Percentiles rank a stretch among this genome's conserved stretches.
Evolutionary conservation across 257 asterid genomes (phyloP).

Genomic region (Schizonepeta tenuifolia): DNA sequence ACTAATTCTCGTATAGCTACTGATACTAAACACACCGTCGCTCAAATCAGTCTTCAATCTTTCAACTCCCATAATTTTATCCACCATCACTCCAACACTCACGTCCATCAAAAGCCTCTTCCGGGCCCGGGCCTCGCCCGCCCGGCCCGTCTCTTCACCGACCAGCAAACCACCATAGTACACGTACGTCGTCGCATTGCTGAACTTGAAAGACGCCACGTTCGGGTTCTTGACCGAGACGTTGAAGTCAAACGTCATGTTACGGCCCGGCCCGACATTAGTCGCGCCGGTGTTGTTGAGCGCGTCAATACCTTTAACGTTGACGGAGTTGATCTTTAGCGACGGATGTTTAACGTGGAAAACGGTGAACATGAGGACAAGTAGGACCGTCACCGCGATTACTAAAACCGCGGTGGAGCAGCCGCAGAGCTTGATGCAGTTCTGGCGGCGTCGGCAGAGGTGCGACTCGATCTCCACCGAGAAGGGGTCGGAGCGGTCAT

Average conservation of each 20-base stretch:
- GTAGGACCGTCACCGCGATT: slow-evolving; percentile 33
- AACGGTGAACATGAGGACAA: slow-evolving; percentile 54
- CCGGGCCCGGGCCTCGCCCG: slow-evolving; percentile 45
- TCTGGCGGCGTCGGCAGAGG: slow-evolving; percentile 22
- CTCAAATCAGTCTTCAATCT: slow-evolving; percentile 38
- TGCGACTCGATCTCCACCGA: slow-evolving; percentile 18
- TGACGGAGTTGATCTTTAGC: slow-evolving; percentile 37
- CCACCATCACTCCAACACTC: slow-evolving; percentile 39
- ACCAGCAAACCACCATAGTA: slow-evolving; percentile 36
- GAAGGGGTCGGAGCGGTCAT: slow-evolving; percentile 1
- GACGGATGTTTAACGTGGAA: slow-evolving; percentile 49
- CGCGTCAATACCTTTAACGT: slow-evolving; percentile 31
- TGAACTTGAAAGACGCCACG: slow-evolving; percentile 45
- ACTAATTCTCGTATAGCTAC: slow-evolving; percentile 37
- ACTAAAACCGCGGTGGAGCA: slow-evolving; percentile 44
- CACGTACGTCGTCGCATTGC: slow-evolving; percentile 35
- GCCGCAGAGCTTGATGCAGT: slow-evolving; percentile 54
- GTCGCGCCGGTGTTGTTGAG: background rate
- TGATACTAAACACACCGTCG: slow-evolving; percentile 33
- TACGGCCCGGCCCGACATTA: slow-evolving; percentile 24
- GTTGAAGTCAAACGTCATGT: slow-evolving; percentile 37
- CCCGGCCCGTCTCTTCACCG: slow-evolving; percentile 41
- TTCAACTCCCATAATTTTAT: slow-evolving; percentile 25
- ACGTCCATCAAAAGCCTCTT: slow-evolving; percentile 36
- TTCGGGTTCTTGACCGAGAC: slow-evolving; percentile 53